Percentiles rank a stretch among this genome's conserved stretches.
These are phyloP conservation scores for Omphalotus guepiniiformis DNA, from an alignment of 768 basidiomycete genomes.

Conservation along the genomic window DNA sequence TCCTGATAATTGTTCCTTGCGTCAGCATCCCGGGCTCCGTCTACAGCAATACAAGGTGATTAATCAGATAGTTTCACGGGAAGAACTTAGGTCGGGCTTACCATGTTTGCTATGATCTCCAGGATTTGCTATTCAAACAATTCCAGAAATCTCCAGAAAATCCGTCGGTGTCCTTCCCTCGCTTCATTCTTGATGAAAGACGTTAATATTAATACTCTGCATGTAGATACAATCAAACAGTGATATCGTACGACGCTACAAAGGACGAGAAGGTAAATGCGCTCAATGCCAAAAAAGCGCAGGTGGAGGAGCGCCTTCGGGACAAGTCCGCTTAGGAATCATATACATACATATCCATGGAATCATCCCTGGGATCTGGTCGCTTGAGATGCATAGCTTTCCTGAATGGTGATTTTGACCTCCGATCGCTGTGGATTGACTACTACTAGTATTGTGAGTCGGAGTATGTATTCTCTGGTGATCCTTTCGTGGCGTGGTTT, in stretches of 20 bases:
- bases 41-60: conserved; percentile 83
- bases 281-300: conserved; percentile 61
- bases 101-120: conserved; percentile 8
- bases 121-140: conserved; percentile 88
- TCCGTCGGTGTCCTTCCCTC: conserved; percentile 52
- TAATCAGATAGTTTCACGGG: too few relatives aligned
- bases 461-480: too few relatives aligned
- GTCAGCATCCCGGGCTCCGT: conserved; percentile 82
- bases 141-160: conserved; percentile 98
- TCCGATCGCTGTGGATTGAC: too few relatives aligned
- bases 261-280: conserved; percentile 84
- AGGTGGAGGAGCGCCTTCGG: conserved; percentile 64
- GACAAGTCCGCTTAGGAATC: conserved; percentile 25
- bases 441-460: too few relatives aligned
- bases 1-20: neutral
- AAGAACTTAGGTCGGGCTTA: too few relatives aligned
- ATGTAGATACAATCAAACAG: conserved; percentile 77
- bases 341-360: too few relatives aligned
- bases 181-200: neutral
- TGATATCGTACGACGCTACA: conserved; percentile 75
- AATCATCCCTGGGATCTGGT: too few relatives aligned
- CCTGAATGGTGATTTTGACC: too few relatives aligned
- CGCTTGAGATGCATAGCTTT: too few relatives aligned
- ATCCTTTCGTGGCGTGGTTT: too few relatives aligned
- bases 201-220: neutral